Evolutionary conservation across 2,329 filamentous ascomycete species (phyloP), one percentile per base, ranked within the genome.

Genomic region (Aspergillus udagawae): DNA sequence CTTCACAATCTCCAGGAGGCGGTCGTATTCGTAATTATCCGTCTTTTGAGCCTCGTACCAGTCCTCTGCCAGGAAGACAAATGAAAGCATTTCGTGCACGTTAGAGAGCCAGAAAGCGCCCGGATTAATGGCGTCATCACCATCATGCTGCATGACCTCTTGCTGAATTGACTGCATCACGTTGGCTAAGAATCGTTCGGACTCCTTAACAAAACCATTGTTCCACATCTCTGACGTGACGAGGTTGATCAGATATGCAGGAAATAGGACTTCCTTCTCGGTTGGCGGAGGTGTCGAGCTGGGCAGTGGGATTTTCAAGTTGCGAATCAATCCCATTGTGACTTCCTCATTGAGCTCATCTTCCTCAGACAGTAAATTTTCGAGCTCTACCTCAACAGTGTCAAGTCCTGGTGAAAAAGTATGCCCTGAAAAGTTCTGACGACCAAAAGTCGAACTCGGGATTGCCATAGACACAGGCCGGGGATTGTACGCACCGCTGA

Each of bases 201-300:
- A 97, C 77, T 99, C 94, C 81, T 99, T 99, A 67, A 99, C 94
- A 72, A 97, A 99, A 49, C 94, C 94, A 69, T 99, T 99, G 81
- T 99, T 99, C 94, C 94, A 99, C 94, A 99, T 99, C 80, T 99
- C 94, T 17, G 92, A 97, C 12, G 94, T 99, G 62, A 99, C 94
- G 60, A 99, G 83, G 76, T 99, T 99, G 81, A 99, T 99, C 67
- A 99, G 87, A 75, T 97, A 99, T 9, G 94, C 93, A 35, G 94
- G 94, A 87, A 99, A 99, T 53, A 99, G 83, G 23, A 99, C 93
- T 75, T 99, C 94, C 80, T 99, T 99, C 78, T 99, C 94, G 20
- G 92, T 96, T 10, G 94, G 93, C 53, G 92, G 89, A 21, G 93
- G 92, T 53, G 86, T 93, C 35, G 90, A 88, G 70, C 87, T 90